phyloP scores from a whole-genome alignment of 164 flowering plant species.

The Akebia trifoliata region DNA sequence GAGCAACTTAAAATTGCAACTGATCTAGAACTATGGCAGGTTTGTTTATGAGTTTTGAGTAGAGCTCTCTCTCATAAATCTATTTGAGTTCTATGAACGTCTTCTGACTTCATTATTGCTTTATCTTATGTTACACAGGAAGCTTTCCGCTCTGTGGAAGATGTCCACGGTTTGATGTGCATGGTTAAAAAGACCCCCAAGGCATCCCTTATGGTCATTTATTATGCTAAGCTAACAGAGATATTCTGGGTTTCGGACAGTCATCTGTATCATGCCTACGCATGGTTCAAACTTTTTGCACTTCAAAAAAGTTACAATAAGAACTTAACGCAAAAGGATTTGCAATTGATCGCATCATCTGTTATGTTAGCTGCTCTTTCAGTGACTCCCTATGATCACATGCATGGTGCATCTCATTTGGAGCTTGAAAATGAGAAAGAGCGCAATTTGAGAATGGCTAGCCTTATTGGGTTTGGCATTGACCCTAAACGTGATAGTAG shows the following conservation, averaged over 20 bases:
- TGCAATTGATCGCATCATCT: constrained; percentile 88
- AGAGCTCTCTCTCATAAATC: neutral
- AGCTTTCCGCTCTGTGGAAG: constrained; percentile 94
- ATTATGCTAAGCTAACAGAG: constrained; percentile 83
- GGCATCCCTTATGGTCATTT: constrained; percentile 78
- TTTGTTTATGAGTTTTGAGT: constrained; percentile 8
- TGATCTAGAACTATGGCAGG: constrained; percentile 97
- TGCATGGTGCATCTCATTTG: constrained; percentile 63
- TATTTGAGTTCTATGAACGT: neutral
- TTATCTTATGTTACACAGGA: constrained; percentile 47
- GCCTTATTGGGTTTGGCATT: constrained; percentile 73
- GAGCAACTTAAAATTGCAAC: constrained; percentile 96
- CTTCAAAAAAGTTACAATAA: constrained; percentile 86
- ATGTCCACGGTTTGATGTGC: constrained; percentile 90
- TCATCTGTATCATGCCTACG: constrained; percentile 92
- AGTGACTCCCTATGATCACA: constrained; percentile 58
- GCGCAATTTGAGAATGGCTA: constrained; percentile 70
- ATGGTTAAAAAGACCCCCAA: constrained; percentile 95
- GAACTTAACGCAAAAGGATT: constrained; percentile 77
- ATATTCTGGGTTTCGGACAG: constrained; percentile 77
- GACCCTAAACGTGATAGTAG: constrained; percentile 68
- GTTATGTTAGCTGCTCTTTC: constrained; percentile 87
- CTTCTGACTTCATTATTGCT: neutral
- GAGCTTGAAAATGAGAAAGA: constrained; percentile 91
- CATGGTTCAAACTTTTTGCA: constrained; percentile 83